These are phyloP conservation scores for Apophysomyces trapeziformis DNA, from an alignment of 371 early-diverging fungal genomes.

Conservation along the genomic window DNA sequence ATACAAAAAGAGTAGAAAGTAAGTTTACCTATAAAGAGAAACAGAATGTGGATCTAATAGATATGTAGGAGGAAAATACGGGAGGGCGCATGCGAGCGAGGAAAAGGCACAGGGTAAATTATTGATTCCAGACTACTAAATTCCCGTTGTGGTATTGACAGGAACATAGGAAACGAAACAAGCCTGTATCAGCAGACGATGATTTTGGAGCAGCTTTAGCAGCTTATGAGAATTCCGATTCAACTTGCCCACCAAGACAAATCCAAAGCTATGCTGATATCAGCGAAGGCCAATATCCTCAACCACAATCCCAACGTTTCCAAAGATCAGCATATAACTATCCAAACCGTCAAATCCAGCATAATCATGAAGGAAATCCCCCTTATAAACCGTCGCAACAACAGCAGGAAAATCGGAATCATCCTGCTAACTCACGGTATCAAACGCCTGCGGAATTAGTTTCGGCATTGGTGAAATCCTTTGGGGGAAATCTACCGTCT, in stretches of 20 bases:
- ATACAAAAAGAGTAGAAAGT: conserved; percentile 51
- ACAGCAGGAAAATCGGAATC: neutral
- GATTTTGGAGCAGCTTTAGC: conserved; percentile 19
- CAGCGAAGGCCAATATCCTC: neutral
- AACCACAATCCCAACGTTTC: neutral
- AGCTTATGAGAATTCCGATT: conserved; percentile 20
- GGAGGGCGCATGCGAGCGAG: neutral
- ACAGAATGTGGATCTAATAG: neutral
- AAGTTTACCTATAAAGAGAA: neutral
- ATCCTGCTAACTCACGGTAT: neutral
- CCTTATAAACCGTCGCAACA: conserved; percentile 13
- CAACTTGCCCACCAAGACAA: conserved; percentile 23
- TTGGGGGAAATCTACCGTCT: neutral
- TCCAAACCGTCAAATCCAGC: neutral
- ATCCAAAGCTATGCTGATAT: conserved; percentile 44
- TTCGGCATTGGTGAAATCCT: neutral
- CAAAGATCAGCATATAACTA: neutral
- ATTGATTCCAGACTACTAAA: too few relatives aligned
- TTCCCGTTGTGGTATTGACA: too few relatives aligned
- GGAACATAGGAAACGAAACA: too few relatives aligned
- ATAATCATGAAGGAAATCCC: neutral
- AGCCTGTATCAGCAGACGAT: too few relatives aligned
- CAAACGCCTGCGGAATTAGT: neutral
- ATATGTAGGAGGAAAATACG: neutral
- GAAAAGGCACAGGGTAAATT: too few relatives aligned